A percentile compares a stretch with the other conserved stretches of the same genome.
These are phyloP conservation scores for Ascoidea rubescens DNA, from an alignment of 805 yeast genomes.

Conservation along the genomic window DNA sequence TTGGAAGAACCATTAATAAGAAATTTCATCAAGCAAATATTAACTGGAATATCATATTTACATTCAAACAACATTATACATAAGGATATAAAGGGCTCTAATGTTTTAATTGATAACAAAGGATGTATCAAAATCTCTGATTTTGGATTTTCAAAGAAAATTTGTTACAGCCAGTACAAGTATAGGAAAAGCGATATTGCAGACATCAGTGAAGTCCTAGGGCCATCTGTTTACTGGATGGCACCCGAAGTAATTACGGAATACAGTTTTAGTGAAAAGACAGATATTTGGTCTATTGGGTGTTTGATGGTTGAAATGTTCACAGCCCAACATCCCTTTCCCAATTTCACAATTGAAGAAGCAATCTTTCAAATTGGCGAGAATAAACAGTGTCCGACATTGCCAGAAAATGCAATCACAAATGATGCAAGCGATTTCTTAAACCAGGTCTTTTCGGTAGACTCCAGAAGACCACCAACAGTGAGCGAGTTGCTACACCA, in stretches of 20 bases:
- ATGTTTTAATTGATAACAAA: constrained; percentile 41
- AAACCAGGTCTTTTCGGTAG: constrained; percentile 53
- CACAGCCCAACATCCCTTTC: constrained; percentile 93
- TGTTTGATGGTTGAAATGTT: constrained; percentile 90
- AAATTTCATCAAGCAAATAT: constrained; percentile 39
- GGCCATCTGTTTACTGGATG: constrained; percentile 85
- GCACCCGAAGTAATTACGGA: constrained; percentile 98
- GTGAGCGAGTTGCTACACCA: constrained; percentile 60
- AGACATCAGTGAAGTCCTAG: constrained; percentile 13
- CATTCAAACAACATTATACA: constrained; percentile 48
- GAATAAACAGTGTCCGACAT: constrained; percentile 63
- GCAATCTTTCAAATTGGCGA: constrained; percentile 85
- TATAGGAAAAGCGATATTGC: constrained; percentile 28
- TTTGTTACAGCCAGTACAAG: constrained; percentile 12
- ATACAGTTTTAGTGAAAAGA: constrained; percentile 78
- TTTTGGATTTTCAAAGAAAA: constrained; percentile 43
- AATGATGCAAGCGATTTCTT: constrained; percentile 55
- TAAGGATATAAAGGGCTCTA: constrained; percentile 54
- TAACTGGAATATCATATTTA: constrained; percentile 39
- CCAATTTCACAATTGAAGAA: constrained; percentile 90
- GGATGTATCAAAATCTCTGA: constrained; percentile 54
- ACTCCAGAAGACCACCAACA: constrained; percentile 57
- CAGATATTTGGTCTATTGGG: constrained; percentile 96
- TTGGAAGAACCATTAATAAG: constrained; percentile 47
- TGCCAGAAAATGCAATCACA: constrained; percentile 58